Percentiles rank a stretch among this genome's conserved stretches.
phyloP scores from a whole-genome alignment of 257 asterid genomes.

The Knoxia roxburghii region DNA sequence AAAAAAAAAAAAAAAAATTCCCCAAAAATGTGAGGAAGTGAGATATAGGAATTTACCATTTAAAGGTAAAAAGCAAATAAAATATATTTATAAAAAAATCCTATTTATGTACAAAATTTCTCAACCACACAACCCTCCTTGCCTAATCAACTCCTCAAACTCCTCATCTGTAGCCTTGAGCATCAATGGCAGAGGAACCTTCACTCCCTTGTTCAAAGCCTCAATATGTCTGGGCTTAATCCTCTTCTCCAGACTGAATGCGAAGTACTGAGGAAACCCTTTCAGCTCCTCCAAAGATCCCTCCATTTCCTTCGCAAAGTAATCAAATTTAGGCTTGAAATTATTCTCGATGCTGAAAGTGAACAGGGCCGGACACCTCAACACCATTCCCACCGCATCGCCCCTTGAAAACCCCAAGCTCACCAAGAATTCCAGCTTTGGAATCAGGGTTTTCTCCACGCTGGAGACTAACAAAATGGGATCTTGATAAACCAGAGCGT shows the following conservation, averaged over 20 bases:
- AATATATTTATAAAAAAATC: too few species aligned
- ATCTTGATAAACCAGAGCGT: slow-evolving; percentile 60
- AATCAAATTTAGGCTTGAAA: slow-evolving; percentile 75
- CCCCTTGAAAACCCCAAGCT: slow-evolving; percentile 49
- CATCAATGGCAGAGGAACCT: slow-evolving; percentile 60
- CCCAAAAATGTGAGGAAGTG: too few species aligned
- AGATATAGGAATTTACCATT: too few species aligned
- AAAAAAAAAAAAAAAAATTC: too few species aligned
- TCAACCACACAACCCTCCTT: slow-evolving; percentile 20
- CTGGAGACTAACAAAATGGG: slow-evolving; percentile 70
- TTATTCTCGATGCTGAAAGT: slow-evolving; percentile 77
- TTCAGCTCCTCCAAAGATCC: slow-evolving; percentile 56
- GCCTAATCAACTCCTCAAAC: slow-evolving; percentile 44
- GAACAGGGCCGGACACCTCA: slow-evolving; percentile 75
- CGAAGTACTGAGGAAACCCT: slow-evolving; percentile 78
- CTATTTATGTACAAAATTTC: background rate
- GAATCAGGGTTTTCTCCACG: slow-evolving; percentile 76
- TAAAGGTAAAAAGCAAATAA: too few species aligned
- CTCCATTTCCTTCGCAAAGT: slow-evolving; percentile 49
- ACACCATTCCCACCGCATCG: slow-evolving; percentile 63
- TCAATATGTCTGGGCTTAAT: slow-evolving; percentile 61
- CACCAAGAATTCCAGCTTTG: slow-evolving; percentile 53
- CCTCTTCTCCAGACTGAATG: slow-evolving; percentile 82
- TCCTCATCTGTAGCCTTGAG: slow-evolving; percentile 65
- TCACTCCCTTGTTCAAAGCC: slow-evolving; percentile 38